Evolutionary conservation across 805 yeast species (phyloP).

Genomic region (Candida vaughaniae): DNA sequence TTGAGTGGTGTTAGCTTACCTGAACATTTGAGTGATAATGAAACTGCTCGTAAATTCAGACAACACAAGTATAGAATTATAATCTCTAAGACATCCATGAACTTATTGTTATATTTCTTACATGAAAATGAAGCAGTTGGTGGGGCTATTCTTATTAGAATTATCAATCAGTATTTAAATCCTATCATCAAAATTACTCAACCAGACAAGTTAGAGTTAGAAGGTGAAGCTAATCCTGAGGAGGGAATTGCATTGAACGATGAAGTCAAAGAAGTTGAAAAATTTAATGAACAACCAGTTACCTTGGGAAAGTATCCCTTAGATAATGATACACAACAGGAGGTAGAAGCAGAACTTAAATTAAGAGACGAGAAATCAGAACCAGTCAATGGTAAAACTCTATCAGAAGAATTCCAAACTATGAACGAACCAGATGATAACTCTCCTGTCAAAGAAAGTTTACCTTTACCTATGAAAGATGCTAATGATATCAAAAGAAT

Average conservation of each 20-base stretch:
- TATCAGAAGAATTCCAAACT: slow-evolving; percentile 39
- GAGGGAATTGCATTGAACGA: slow-evolving; percentile 53
- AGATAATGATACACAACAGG: slow-evolving; percentile 82
- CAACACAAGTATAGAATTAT: slow-evolving; percentile 70
- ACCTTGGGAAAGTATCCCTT: slow-evolving; percentile 81
- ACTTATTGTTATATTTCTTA: slow-evolving; percentile 76
- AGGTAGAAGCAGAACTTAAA: slow-evolving; percentile 79
- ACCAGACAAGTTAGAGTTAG: slow-evolving; percentile 41
- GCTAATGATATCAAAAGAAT: slow-evolving; percentile 77
- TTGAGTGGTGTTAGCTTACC: slow-evolving; percentile 73
- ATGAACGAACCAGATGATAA: slow-evolving; percentile 55
- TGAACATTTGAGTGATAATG: slow-evolving; percentile 82
- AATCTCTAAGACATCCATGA: slow-evolving; percentile 81
- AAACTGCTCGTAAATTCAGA: slow-evolving; percentile 72
- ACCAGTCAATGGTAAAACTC: slow-evolving; percentile 34
- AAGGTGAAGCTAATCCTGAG: slow-evolving; percentile 48
- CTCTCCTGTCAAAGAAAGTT: slow-evolving; percentile 68
- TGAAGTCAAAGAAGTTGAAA: slow-evolving; percentile 49
- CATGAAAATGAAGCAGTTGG: slow-evolving; percentile 93
- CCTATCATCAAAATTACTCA: slow-evolving; percentile 43
- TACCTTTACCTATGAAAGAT: slow-evolving; percentile 86
- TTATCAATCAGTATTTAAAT: slow-evolving; percentile 80
- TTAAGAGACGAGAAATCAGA: slow-evolving; percentile 53
- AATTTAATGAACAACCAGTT: slow-evolving; percentile 69
- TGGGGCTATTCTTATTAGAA: slow-evolving; percentile 80